Conservation (phyloP, 306 rosid genomes). For the Casuarina glauca region DNA sequence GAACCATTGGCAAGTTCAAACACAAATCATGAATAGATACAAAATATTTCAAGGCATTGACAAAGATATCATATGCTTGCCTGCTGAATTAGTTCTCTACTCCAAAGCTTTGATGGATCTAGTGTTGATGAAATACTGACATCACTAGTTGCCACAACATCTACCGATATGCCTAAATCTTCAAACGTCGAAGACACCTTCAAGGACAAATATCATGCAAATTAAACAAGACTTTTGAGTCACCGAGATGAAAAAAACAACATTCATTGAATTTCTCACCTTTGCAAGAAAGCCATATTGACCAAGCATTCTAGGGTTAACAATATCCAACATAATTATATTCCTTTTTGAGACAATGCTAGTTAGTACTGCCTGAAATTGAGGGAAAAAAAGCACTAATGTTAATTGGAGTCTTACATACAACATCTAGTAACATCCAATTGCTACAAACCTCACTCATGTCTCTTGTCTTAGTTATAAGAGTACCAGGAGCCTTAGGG, state of each 20-base stretch:
- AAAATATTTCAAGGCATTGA: constrained; percentile 17
- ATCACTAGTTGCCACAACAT: constrained; percentile 86
- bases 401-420: constrained; percentile 16
- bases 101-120: constrained; percentile 92
- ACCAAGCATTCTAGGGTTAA: constrained; percentile 97
- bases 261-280: constrained; percentile 49
- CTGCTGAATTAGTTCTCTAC: constrained; percentile 88
- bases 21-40: not conserved
- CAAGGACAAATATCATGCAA: constrained; percentile 22
- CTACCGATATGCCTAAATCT: constrained; percentile 84
- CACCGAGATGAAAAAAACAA: constrained; percentile 4
- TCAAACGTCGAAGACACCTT: constrained; percentile 89
- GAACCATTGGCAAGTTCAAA: not conserved
- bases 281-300: constrained; percentile 93
- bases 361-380: constrained; percentile 76
- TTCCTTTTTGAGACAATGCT: constrained; percentile 91
- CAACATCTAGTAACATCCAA: constrained; percentile 19
- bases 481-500: constrained; percentile 93
- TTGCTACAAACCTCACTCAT: constrained; percentile 74
- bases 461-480: constrained; percentile 82
- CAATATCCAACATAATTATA: constrained; percentile 96
- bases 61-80: constrained; percentile 48
- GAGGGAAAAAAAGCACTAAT: constrained; percentile 28
- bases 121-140: constrained; percentile 84
- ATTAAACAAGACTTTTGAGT: constrained; percentile 14